A percentile compares a stretch with the other conserved stretches of the same genome.
Conservation (phyloP, 1,284 basidiomycete genomes). For the Porogramme epimiltina region DNA sequence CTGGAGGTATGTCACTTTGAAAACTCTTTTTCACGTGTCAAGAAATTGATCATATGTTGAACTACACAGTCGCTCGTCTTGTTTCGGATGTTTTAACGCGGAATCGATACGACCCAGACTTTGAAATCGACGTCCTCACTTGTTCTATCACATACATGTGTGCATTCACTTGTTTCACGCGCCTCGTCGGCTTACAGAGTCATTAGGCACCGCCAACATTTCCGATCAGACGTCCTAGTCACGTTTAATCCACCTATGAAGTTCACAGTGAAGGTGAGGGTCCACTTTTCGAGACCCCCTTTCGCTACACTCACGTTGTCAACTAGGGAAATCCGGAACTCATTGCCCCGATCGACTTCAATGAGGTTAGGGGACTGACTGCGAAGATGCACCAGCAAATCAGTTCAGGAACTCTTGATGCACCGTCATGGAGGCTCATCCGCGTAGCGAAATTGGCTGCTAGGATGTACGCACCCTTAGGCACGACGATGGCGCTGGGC, state of each 20-base stretch:
- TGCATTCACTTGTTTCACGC: slow-evolving; percentile 17
- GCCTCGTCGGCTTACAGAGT: slow-evolving; percentile 28
- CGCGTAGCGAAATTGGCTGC: slow-evolving; percentile 75
- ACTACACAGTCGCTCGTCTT: slow-evolving; percentile 80
- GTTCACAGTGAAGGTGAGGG: slow-evolving; percentile 60
- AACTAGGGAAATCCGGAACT: slow-evolving; percentile 68
- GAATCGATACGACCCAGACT: slow-evolving; percentile 66
- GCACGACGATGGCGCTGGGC: slow-evolving; percentile 79
- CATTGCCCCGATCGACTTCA: slow-evolving; percentile 64
- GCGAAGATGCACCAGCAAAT: slow-evolving; percentile 66
- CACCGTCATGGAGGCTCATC: slow-evolving; percentile 80
- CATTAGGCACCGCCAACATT: slow-evolving; percentile 66
- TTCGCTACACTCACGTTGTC: background rate
- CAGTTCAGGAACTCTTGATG: slow-evolving; percentile 75
- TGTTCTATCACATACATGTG: slow-evolving; percentile 86
- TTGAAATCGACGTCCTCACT: slow-evolving; percentile 72
- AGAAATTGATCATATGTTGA: slow-evolving; percentile 4
- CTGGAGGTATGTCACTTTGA: slow-evolving; percentile 64
- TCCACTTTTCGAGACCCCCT: no score
- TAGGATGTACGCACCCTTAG: slow-evolving; percentile 80
- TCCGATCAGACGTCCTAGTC: slow-evolving; percentile 83
- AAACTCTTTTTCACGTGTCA: no score
- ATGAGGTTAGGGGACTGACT: slow-evolving; percentile 63
- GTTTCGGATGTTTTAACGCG: slow-evolving; percentile 78
- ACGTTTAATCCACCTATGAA: slow-evolving; percentile 77